Base-by-base conservation (phyloP, 176 grass and related monocot species). In the Juncus inflexus region DNA sequence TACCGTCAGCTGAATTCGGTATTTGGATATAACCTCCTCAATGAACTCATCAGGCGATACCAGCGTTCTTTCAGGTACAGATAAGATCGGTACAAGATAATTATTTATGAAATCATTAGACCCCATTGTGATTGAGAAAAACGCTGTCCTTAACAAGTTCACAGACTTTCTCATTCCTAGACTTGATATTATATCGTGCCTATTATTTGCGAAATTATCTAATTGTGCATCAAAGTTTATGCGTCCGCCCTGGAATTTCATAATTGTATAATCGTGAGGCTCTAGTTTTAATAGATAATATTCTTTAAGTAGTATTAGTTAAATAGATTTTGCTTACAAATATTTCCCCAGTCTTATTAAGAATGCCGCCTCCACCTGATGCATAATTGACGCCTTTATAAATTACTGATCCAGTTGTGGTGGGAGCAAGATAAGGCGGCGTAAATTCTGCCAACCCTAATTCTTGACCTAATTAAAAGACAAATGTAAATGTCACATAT, bases 21-120 rank as follows among this genome's bases (percentile, higher is more conserved):
- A 90, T 70, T 86, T 86, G 52, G 74, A 36, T 42, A 95, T 79
- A 68, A 95, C 52, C 66, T 64, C 11, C 65, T 74, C 16, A 58
- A 90, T 10, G 58, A 90, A 95, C 50, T 15, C 60, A 58, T 74
- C 80, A 57, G 86, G 74, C 0, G 86, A 64, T 42, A 84, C 77
- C 2, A 39, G 12, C 55, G 69, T 79, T 63, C 74, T 75, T 60
- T 90, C 37, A 43, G 83, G 77, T 49, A 59, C 74, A 43, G 83
- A 86, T 6, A 95, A 14, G 52, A 83, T 41, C 13, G 90, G 83
- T 37, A 73, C 47, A 36, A 95, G 86, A 67, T 95, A 95, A 79
- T 95, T 95, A 83, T 90, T 95, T 86, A 95, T 76, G 77, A 95
- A 86, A 76, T 95, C 86, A 70, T 90, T 95, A 63, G 90, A 90